phyloP scores from a whole-genome alignment of 345 rosid genomes.

The Kandelia obovata region DNA sequence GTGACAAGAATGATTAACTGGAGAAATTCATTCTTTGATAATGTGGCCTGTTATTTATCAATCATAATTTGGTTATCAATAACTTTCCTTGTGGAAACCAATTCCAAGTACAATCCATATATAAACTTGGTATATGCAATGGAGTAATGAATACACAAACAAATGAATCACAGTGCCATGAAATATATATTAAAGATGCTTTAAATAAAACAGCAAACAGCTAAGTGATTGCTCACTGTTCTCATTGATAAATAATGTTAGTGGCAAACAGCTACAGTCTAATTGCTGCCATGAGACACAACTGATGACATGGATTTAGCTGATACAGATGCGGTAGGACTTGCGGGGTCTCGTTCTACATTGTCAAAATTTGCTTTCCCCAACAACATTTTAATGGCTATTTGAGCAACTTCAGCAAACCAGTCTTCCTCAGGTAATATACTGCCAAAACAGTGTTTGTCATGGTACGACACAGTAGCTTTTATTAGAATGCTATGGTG shows the following conservation, averaged over 20 bases:
- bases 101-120: too few species aligned
- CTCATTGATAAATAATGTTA: neutral
- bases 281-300: conserved; percentile 42
- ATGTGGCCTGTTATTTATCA: too few species aligned
- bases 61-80: too few species aligned
- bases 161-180: too few species aligned
- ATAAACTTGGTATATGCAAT: too few species aligned
- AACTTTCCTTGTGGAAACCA: too few species aligned
- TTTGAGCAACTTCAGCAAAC: conserved; percentile 88
- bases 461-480: neutral
- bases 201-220: too few species aligned
- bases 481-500: neutral
- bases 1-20: too few species aligned
- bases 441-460: conserved; percentile 30
- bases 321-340: conserved; percentile 51
- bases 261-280: conserved; percentile 11
- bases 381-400: conserved; percentile 71
- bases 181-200: too few species aligned
- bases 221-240: too few species aligned
- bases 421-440: conserved; percentile 86
- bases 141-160: too few species aligned
- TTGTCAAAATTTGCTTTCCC: conserved; percentile 56
- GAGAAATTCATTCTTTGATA: too few species aligned
- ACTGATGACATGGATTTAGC: conserved; percentile 30
- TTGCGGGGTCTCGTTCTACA: conserved; percentile 47